Evolutionary conservation across 2,329 filamentous ascomycete species (phyloP), one percentile per base, ranked within the genome.

Genomic region (Xylariaceae sp.): DNA sequence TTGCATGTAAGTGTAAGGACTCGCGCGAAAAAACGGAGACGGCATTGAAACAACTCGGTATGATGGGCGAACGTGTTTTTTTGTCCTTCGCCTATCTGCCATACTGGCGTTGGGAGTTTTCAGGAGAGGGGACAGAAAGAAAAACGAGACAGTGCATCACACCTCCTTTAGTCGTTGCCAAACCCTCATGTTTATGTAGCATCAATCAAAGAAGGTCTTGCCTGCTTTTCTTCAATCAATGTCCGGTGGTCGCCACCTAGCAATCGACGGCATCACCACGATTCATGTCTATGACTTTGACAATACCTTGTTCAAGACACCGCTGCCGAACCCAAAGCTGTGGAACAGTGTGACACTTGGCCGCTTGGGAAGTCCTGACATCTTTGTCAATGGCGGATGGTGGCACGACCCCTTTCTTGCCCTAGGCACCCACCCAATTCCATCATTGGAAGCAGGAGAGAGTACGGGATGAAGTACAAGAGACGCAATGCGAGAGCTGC

Each of bases 201-300:
- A 61, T 63, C 47, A 56, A 58, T 58, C 18, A 52, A 53, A 58
- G 17, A 37, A 47, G 30, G 55, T 54, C 54, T 61, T 59, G 53
- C 55, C 23, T 51, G 61, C 35, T 42, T 13, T 10, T 42, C 37
- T 42, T 30, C 8, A 13, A 10, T 42, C 37, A 42, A 42, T 13
- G 11, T 42, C 37, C 9, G 37, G 23, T 30, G 23, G 23, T 30
- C 17, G 17, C 5, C 9, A 10, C 56, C 52, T 65, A 83, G 82
- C 84, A 37, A 80, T 86, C 9, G 80, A 88, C 48, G 79, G 84
- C 57, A 88, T 97, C 74, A 90, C 85, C 72, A 77, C 85, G 7
- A 85, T 99, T 55, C 93, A 97, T 72, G 83, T 99, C 67, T 97
- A 97, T 77, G 94, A 99, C 74, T 99, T 97, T 74, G 94, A 99